Evolutionary conservation across 108 stramenopile species (phyloP), one percentile per base, ranked within the genome.

Genomic region (Fragilaria radians): DNA sequence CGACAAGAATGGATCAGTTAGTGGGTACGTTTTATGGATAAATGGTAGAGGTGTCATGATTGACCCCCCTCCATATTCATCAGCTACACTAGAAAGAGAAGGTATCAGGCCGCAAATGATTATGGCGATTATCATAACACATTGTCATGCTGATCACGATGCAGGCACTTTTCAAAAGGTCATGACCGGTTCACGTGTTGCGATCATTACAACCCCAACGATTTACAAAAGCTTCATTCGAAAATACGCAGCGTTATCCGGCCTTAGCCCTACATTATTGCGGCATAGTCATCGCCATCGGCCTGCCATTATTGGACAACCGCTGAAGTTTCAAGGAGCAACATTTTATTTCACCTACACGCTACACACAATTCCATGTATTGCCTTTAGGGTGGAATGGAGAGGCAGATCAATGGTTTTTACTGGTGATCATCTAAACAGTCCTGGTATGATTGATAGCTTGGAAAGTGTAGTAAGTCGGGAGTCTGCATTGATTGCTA

Each of bases 141-240:
- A 94, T 70, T 94, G 92, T 54, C 92, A 90, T 56, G 88, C 92
- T 3, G 92, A 94, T 60, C 92, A 94, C 47, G 92, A 94, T 57
- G 92, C 92, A 27, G 92, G 92, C 18, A 78, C 89, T 1, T 94
- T 94, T 59, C 92, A 94, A 54, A 94, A 90, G 63, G 80, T 94
- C n/a, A 53, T 94, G 53, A 82, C 75, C 11, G 92, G 87, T 22
- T 73, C 80, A 7, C 80, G 70, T n/a, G 81, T 89, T 7, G 83
- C 74, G 5, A 71, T 94, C 29, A 86, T 88, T 24, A 90, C 92
- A 46, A 94, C 92, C 1, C 78, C 78, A 59, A 94, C 92, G 18
- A 94, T 94, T 24, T 89, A 88, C 73, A 82, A 86, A 54, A 81
- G 79, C 62, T 94, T 94, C 68, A 90, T 94, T 25, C 80, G 89